Percentiles rank a stretch among this genome's conserved stretches.
Evolutionary conservation across 2,329 filamentous ascomycete species (phyloP).

Genomic region (Paraphaeosphaeria sporulosa): DNA sequence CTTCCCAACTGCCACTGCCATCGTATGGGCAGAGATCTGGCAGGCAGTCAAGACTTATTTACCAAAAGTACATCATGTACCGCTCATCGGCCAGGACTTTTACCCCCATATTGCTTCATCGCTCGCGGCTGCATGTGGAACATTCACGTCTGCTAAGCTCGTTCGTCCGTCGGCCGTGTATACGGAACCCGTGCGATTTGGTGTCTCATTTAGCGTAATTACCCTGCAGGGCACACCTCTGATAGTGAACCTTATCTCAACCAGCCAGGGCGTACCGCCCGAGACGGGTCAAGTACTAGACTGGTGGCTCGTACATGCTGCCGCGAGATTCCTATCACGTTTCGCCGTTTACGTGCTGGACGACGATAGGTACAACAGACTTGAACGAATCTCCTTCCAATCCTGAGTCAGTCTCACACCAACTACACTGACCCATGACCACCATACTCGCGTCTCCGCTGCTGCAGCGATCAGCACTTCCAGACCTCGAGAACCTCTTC

Average conservation of each 20-base stretch:
- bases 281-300: not conserved
- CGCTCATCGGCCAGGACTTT: not conserved
- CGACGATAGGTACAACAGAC: not conserved
- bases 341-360: not conserved
- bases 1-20: not conserved
- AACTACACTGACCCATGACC: not conserved
- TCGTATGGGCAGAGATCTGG: not conserved
- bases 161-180: not conserved
- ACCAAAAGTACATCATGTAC: not conserved
- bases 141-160: slow-evolving; percentile 1
- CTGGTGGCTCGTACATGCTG: not conserved
- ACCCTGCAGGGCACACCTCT: not conserved
- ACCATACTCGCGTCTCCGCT: not conserved
- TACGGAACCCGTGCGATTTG: not conserved
- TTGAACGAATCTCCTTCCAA: not conserved
- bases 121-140: not conserved
- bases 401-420: not conserved
- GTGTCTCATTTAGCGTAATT: slow-evolving; percentile 1
- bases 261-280: not conserved
- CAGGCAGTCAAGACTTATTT: slow-evolving; percentile 4
- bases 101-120: slow-evolving; percentile 6
- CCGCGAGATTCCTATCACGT: not conserved
- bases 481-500: slow-evolving; percentile 10
- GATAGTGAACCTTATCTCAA: slow-evolving; percentile 6
- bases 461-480: not conserved